Evolutionary conservation across 495 filamentous ascomycete species (phyloP).

Genomic region (Recurvomyces mirabilis): DNA sequence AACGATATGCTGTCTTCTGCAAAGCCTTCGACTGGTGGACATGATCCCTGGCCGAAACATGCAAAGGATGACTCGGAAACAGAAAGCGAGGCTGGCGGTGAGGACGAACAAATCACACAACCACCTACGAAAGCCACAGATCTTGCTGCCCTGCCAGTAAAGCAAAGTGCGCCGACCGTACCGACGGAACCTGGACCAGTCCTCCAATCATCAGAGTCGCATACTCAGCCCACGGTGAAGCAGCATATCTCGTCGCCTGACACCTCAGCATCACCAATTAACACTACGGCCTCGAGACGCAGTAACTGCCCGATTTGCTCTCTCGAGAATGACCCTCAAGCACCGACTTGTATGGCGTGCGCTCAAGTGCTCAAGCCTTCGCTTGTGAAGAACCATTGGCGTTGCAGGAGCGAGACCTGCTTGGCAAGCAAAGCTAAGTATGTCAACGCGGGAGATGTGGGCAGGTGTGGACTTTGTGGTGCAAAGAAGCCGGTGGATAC

Average conservation of each 20-base stretch:
- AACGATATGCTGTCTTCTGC: neutral
- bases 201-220: no score
- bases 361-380: conserved; percentile 49
- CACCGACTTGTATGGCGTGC: conserved; percentile 51
- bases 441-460: conserved; percentile 53
- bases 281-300: neutral
- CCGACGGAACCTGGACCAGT: no score
- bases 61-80: conserved; percentile 6
- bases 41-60: neutral
- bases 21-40: neutral
- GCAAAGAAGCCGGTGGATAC: conserved; percentile 17
- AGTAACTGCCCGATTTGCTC: conserved; percentile 50
- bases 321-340: conserved; percentile 39
- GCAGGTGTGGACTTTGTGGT: conserved; percentile 57
- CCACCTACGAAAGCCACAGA: no score
- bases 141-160: no score
- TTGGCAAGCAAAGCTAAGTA: conserved; percentile 42
- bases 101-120: neutral
- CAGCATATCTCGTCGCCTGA: neutral
- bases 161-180: no score
- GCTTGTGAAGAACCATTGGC: conserved; percentile 45
- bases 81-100: conserved; percentile 12
- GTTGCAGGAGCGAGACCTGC: conserved; percentile 45
- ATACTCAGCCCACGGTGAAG: no score
- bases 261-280: no score